A percentile compares a stretch with the other conserved stretches of the same genome.
Evolutionary conservation across 2,329 filamentous ascomycete genomes (phyloP).

Genomic region (Stemphylium vesicarium): DNA sequence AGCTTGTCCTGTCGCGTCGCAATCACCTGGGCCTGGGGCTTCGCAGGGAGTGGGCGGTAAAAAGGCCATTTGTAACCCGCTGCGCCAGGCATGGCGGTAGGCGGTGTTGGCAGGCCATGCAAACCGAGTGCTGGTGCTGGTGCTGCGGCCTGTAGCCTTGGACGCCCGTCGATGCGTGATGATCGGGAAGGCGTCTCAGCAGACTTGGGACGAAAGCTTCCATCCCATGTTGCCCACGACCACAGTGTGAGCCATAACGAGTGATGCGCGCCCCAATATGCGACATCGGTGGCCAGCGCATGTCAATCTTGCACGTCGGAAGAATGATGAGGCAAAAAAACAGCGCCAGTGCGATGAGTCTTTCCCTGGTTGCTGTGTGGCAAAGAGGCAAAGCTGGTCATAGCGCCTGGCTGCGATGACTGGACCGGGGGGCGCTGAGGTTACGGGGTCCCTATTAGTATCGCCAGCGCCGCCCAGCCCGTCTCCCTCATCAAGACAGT

Average conservation of each 20-base stretch:
- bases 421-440: slow-evolving; percentile 29
- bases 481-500: slow-evolving; percentile 35
- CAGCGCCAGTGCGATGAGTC: slow-evolving; percentile 26
- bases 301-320: neutral
- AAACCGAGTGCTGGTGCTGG: neutral
- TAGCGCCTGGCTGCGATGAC: slow-evolving; percentile 31
- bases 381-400: slow-evolving; percentile 28
- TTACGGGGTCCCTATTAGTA: slow-evolving; percentile 36
- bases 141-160: slow-evolving; percentile 20
- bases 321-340: slow-evolving; percentile 7
- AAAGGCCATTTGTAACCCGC: slow-evolving; percentile 19
- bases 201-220: neutral
- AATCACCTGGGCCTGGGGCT: slow-evolving; percentile 11
- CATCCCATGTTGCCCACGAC: neutral
- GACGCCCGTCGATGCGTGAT: slow-evolving; percentile 14
- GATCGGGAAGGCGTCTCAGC: slow-evolving; percentile 26
- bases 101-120: slow-evolving; percentile 21
- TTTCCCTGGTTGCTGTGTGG: slow-evolving; percentile 23
- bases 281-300: neutral
- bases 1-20: slow-evolving; percentile 14
- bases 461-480: slow-evolving; percentile 36
- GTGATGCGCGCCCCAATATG: neutral
- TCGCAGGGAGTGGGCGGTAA: slow-evolving; percentile 2
- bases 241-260: neutral
- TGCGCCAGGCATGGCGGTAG: slow-evolving; percentile 29